Conservation (phyloP, 805 yeast genomes). For the Candida peoriensis region DNA sequence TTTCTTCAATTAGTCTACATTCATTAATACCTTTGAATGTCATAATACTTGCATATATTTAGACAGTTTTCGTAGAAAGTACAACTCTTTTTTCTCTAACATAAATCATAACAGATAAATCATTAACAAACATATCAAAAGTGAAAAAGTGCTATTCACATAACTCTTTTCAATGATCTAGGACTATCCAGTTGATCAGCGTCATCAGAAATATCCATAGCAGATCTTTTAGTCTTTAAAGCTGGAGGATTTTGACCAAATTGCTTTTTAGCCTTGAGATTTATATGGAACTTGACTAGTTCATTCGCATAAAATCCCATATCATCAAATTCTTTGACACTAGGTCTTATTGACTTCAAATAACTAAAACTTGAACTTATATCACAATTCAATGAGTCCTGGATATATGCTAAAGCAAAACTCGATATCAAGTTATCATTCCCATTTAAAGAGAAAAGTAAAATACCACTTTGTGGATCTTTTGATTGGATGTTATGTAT, state of each 20-base stretch:
- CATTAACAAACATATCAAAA: neutral
- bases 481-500: slow-evolving; percentile 17
- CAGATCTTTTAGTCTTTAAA: slow-evolving; percentile 21
- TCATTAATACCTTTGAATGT: neutral
- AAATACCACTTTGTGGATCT: slow-evolving; percentile 23
- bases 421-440: slow-evolving; percentile 23
- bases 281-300: slow-evolving; percentile 17
- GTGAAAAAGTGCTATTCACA: slow-evolving; percentile 1
- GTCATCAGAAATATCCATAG: slow-evolving; percentile 19
- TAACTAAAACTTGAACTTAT: slow-evolving; percentile 18
- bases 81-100: neutral
- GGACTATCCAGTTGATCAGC: slow-evolving; percentile 22
- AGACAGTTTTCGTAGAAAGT: neutral
- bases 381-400: slow-evolving; percentile 22
- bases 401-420: slow-evolving; percentile 20
- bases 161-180: slow-evolving; percentile 20
- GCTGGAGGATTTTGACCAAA: slow-evolving; percentile 7
- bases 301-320: slow-evolving; percentile 20
- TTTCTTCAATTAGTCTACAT: slow-evolving; percentile 1
- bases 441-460: slow-evolving; percentile 25
- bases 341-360: slow-evolving; percentile 24
- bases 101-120: slow-evolving; percentile 1
- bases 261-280: slow-evolving; percentile 18
- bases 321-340: slow-evolving; percentile 19
- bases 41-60: neutral